A percentile compares a stretch with the other conserved stretches of the same genome.
These are phyloP conservation scores for Blastobotrys terrestris DNA, from an alignment of 805 yeast species.

Conservation along the genomic window DNA sequence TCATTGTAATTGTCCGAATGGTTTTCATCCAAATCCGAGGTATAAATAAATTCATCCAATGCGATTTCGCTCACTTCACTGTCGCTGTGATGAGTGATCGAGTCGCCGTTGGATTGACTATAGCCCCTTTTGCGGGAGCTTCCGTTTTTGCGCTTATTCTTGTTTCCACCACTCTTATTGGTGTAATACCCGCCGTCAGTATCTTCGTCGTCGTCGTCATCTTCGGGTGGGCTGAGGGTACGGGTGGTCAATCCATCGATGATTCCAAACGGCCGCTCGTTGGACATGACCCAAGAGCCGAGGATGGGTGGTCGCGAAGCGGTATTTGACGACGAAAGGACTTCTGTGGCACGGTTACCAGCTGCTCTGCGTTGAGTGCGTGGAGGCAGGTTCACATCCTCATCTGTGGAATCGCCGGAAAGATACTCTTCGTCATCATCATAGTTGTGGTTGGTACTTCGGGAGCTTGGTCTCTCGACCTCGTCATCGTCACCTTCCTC, in stretches of 20 bases:
- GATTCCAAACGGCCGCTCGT: slow-evolving; percentile 77
- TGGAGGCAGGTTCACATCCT: slow-evolving; percentile 76
- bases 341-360: slow-evolving; percentile 84
- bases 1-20: slow-evolving; percentile 36
- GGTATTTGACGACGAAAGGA: slow-evolving; percentile 77
- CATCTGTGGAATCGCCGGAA: slow-evolving; percentile 92
- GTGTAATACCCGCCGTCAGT: slow-evolving; percentile 3
- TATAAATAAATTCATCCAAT: slow-evolving; percentile 78
- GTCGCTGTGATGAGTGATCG: slow-evolving; percentile 22
- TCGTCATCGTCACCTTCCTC: slow-evolving; percentile 27
- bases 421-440: slow-evolving; percentile 19
- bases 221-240: slow-evolving; percentile 52
- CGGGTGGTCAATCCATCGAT: slow-evolving; percentile 92
- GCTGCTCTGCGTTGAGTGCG: slow-evolving; percentile 52
- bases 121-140: slow-evolving; percentile 4
- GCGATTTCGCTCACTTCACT: slow-evolving; percentile 41
- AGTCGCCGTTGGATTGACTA: slow-evolving; percentile 6
- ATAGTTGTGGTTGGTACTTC: neutral
- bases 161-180: neutral
- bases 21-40: slow-evolving; percentile 75
- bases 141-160: neutral
- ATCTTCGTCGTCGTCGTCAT: neutral
- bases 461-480: slow-evolving; percentile 10
- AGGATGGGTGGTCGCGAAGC: slow-evolving; percentile 86
- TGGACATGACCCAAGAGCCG: slow-evolving; percentile 85